Evolutionary conservation across 768 basidiomycete species (phyloP).

Genomic region (Suillus hirtellus): DNA sequence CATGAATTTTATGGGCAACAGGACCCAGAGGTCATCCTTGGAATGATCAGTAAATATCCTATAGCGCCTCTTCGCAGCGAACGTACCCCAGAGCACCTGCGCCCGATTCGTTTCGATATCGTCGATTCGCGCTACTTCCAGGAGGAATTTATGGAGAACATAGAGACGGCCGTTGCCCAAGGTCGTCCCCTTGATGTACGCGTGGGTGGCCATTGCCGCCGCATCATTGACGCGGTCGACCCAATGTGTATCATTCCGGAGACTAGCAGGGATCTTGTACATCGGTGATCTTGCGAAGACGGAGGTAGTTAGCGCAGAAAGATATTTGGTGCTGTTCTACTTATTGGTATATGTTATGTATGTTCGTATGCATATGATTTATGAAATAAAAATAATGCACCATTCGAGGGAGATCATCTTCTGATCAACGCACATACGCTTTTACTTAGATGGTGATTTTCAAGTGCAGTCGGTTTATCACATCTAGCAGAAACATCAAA

Average conservation of each 20-base stretch:
- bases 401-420: neutral
- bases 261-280: slow-evolving; percentile 6
- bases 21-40: slow-evolving; percentile 1
- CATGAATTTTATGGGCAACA: neutral
- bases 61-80: slow-evolving; percentile 5
- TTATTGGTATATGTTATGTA: neutral
- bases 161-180: slow-evolving; percentile 2
- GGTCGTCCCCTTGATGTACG: slow-evolving; percentile 18
- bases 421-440: neutral
- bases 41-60: slow-evolving; percentile 8
- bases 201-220: slow-evolving; percentile 9
- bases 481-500: neutral
- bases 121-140: neutral
- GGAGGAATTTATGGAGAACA: slow-evolving; percentile 3
- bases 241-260: slow-evolving; percentile 3
- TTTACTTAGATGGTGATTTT: neutral
- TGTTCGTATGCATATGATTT: neutral
- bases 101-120: slow-evolving; percentile 16
- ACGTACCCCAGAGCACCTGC: slow-evolving; percentile 9
- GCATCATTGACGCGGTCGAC: slow-evolving; percentile 1
- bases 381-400: neutral
- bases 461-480: neutral
- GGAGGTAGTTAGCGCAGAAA: too few relatives aligned
- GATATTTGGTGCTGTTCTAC: neutral
- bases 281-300: neutral